Base-by-base conservation (phyloP, 2,329 filamentous ascomycete genomes). In the Davidsoniella neocaledoniae region DNA sequence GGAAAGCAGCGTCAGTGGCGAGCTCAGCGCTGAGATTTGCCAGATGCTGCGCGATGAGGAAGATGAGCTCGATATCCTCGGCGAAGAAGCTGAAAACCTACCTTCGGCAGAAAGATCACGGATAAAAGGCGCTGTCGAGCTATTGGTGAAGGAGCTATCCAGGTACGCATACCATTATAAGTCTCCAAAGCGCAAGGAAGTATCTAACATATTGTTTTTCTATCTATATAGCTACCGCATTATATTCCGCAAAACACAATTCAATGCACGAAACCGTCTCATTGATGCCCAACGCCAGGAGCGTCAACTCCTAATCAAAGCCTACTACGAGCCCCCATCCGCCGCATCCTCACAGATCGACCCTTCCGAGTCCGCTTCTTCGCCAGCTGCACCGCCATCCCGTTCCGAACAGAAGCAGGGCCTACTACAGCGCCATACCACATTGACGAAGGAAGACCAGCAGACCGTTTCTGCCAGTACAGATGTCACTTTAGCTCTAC, bases 401-500 rank as follows among this genome's bases (percentile, higher is more conserved):
- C 39, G 44, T 8, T 54, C 65, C 56, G 54, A 63, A 19, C 42
- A 33, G 16, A 41, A 41, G 17, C 16, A 38, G 9, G 23, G 25
- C 9, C 19, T 41, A 54, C 59, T 65, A 55, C 59, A 61, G 17
- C 58, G 64, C 14, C 58, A 61, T 17, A 57, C 63, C 44, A 62
- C 61, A 56, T 60, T 68, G 17, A 63, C 81, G 3, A 77, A 79
- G 19, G 77, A 86, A 57, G 79, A 84, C 61, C 81, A 91, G 55
- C 72, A 86, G 55, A 73, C 80, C 40, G 71, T 86, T 12, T 77
- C 79, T 54, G 83, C 90, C 0, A 85, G 84, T 29, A 79, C 74
- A 56, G 86, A 93, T 67, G 83, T 96, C 49, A 96, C 90, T 2
- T 71, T 79, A 45, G 84, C 87, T 1, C 73, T 98, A 48, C 76